phyloP scores from a whole-genome alignment of 2,329 filamentous ascomycete species.

The Didymella lethalis region DNA sequence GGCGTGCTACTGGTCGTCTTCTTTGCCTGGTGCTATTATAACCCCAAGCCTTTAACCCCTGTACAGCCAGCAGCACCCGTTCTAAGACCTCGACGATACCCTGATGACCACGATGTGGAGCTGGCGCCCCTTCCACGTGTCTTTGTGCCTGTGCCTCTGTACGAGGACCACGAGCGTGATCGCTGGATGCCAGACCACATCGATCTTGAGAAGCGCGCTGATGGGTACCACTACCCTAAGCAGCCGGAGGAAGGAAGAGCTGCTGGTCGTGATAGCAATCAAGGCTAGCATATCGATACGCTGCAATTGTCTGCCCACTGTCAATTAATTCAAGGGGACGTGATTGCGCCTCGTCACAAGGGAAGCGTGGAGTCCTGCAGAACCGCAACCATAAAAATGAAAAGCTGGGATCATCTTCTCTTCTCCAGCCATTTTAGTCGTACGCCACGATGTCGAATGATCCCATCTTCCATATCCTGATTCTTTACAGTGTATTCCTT shows the following conservation, averaged over 20 bases:
- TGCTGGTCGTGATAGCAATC: not conserved
- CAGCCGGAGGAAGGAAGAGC: not conserved
- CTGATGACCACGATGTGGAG: not conserved
- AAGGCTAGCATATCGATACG: not conserved
- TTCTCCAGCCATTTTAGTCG: not conserved
- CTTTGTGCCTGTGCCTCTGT: not conserved
- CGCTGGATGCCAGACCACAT: not conserved
- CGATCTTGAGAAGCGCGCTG: constrained; percentile 3
- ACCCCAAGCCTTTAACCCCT: not conserved
- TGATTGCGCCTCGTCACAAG: not conserved
- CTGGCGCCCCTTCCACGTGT: constrained; percentile 3
- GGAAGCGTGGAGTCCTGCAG: not conserved
- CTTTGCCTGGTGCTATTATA: not conserved
- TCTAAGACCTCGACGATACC: not conserved
- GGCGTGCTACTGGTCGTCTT: not conserved
- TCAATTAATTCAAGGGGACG: not conserved
- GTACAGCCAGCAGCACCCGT: not conserved
- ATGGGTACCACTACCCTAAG: constrained; percentile 7
- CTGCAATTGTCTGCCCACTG: not conserved
- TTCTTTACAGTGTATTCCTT: not conserved
- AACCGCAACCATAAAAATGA: not conserved
- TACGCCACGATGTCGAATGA: not conserved
- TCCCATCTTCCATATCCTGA: not conserved
- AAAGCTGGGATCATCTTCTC: not conserved
- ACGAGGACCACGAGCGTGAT: constrained; percentile 1